Percentiles rank a stretch among this genome's conserved stretches.
These are phyloP conservation scores for Globisporangium uncinulatum DNA, from an alignment of 352 stramenopile genomes.

Conservation along the genomic window DNA sequence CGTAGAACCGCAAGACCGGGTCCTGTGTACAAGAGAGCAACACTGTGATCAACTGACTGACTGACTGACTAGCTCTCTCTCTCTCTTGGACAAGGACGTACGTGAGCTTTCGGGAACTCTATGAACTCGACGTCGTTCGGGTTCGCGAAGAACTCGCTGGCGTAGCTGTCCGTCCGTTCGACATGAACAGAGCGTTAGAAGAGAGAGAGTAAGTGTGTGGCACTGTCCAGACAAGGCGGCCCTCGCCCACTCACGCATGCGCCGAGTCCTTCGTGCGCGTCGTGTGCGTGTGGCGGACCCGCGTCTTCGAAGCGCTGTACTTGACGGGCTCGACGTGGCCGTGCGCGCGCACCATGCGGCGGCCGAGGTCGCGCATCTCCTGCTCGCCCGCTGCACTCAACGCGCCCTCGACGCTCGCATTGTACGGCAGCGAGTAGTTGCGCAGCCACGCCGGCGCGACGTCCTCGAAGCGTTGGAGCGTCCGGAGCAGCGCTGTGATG, in stretches of 20 bases:
- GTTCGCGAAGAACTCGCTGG: constrained; percentile 52
- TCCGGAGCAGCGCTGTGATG: constrained; percentile 40
- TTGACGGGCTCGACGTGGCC: constrained; percentile 15
- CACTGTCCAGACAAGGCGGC: background rate
- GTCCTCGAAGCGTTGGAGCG: constrained; percentile 26
- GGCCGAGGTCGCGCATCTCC: constrained; percentile 33
- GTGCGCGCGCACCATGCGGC: constrained; percentile 17
- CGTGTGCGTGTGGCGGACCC: constrained; percentile 46
- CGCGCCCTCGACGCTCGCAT: constrained; percentile 37
- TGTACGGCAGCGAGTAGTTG: constrained; percentile 67
- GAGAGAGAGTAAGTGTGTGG: background rate
- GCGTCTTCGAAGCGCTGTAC: constrained; percentile 36
- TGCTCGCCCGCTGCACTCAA: constrained; percentile 27
- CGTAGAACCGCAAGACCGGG: constrained; percentile 58
- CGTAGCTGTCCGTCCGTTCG: constrained; percentile 31
- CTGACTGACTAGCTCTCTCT: background rate
- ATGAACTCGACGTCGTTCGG: constrained; percentile 41
- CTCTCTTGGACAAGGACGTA: background rate
- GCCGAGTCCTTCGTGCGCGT: constrained; percentile 52
- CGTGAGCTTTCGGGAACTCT: constrained; percentile 23
- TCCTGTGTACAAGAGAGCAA: constrained; percentile 21
- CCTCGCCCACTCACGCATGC: constrained; percentile 26
- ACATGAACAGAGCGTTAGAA: background rate
- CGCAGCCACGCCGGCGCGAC: constrained; percentile 48
- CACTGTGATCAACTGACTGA: background rate